Conservation (phyloP, 345 rosid species). For the Rhodomyrtus tomentosa region DNA sequence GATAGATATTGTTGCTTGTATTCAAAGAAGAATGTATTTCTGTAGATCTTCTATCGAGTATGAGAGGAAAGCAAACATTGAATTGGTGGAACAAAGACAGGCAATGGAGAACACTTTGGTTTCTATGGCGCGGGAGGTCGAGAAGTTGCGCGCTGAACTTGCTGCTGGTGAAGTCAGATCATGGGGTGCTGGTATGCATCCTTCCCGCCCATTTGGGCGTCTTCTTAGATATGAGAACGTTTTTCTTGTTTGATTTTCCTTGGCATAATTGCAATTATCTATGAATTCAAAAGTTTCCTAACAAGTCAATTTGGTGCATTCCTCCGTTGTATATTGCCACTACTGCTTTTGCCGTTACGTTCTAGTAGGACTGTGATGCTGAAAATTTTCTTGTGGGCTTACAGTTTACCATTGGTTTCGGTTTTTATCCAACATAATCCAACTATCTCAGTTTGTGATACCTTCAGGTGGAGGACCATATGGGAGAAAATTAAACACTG, state of each 20-base stretch:
- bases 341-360: not conserved
- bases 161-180: conserved; percentile 49
- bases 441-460: conserved; percentile 3
- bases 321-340: not conserved
- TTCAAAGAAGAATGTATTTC: not conserved
- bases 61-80: conserved; percentile 91
- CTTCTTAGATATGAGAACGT: not conserved
- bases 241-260: not conserved
- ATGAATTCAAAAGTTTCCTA: not conserved
- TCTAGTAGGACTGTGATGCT: not conserved
- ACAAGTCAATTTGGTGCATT: not conserved
- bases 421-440: not conserved
- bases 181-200: conserved; percentile 53
- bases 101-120: conserved; percentile 89
- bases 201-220: not conserved
- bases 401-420: not conserved
- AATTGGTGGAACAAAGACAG: conserved; percentile 88
- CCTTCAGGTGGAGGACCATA: conserved; percentile 48
- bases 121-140: conserved; percentile 98
- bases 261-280: not conserved
- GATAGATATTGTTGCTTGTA: not conserved
- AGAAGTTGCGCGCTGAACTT: conserved; percentile 81
- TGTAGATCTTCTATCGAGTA: conserved; percentile 66
- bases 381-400: not conserved
- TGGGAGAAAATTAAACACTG: conserved; percentile 43